Evolutionary conservation across 208 protist genomes (phyloP), one percentile per base, ranked within the genome.

Genomic region (Acanthamoeba royreba): DNA sequence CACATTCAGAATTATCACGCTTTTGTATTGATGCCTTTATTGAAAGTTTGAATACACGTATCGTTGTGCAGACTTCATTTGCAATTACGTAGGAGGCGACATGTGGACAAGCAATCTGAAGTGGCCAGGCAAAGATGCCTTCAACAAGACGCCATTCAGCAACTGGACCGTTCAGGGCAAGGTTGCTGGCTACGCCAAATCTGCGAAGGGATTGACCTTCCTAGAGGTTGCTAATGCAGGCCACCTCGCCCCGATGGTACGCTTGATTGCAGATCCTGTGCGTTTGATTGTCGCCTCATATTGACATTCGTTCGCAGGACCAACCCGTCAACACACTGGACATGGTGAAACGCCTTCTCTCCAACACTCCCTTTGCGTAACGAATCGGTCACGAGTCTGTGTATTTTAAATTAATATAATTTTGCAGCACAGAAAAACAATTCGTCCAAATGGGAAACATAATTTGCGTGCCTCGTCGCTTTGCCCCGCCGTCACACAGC

Each of bases 21-120:
- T 33, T 66, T 66, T 22, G 5, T 17, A 31, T 13, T 8, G 35
- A 2, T 38, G 9, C 8, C 25, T 58, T 58, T 4, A 66, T 66
- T 17, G 17, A 1, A 53, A 33, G 11, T 49, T 25, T 11, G 74
- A 52, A 3, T 25, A 28, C 7, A 15, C 42, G 38, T n/a, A 9
- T 2, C 8, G 31, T 49, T 17, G 42, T 13, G 19, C 74, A 86
- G 77, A 86, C 77, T 86, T 86, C 31, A 86, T 86, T n/a, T 86
- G 77, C 77, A 86, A 86, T 35, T 86, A 55, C n/a, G 77, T 86
- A 17, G 77, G 77, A 3, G 77, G 77, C n/a, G 77, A 86, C 77
- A 55, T 86, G 77, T 86, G 77, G 77, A 86, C 77, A 3, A 55
- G 46, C 42, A 38, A 49, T 28, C 46, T 86, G 8, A 40, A 11